Evolutionary conservation across 1,284 basidiomycete species (phyloP).

Genomic region (Inonotus hispidus): DNA sequence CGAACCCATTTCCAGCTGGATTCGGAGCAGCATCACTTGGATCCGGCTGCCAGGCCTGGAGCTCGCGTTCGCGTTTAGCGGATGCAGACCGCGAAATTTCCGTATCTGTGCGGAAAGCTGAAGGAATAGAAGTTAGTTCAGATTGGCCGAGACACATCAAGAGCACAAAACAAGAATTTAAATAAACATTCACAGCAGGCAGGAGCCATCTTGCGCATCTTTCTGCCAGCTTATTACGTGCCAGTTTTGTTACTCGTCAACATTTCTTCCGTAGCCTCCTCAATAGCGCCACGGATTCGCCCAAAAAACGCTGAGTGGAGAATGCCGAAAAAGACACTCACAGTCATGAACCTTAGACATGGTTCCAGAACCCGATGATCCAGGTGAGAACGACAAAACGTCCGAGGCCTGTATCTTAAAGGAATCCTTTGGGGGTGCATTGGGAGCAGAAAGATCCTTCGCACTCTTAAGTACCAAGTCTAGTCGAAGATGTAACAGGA

Average conservation of each 20-base stretch:
- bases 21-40: slow-evolving; percentile 10
- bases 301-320: not conserved
- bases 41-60: slow-evolving; percentile 73
- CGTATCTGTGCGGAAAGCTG: slow-evolving; percentile 84
- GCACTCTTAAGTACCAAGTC: slow-evolving; percentile 73
- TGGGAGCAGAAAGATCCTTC: slow-evolving; percentile 58
- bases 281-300: not conserved
- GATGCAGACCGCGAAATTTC: slow-evolving; percentile 70
- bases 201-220: not conserved
- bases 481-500: not conserved
- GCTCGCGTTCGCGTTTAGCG: slow-evolving; percentile 66
- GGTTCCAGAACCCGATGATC: slow-evolving; percentile 56
- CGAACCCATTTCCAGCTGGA: slow-evolving; percentile 20
- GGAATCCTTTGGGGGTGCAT: slow-evolving; percentile 60
- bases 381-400: slow-evolving; percentile 67
- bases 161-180: too few species aligned
- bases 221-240: not conserved
- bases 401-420: slow-evolving; percentile 64
- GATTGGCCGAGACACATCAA: not conserved
- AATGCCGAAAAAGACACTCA: slow-evolving; percentile 8
- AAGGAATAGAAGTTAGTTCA: not conserved
- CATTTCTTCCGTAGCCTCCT: not conserved
- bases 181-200: not conserved
- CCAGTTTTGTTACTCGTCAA: not conserved
- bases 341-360: slow-evolving; percentile 62